Evolutionary conservation across 1,284 basidiomycete species (phyloP).

Genomic region (Fomes fomentarius): DNA sequence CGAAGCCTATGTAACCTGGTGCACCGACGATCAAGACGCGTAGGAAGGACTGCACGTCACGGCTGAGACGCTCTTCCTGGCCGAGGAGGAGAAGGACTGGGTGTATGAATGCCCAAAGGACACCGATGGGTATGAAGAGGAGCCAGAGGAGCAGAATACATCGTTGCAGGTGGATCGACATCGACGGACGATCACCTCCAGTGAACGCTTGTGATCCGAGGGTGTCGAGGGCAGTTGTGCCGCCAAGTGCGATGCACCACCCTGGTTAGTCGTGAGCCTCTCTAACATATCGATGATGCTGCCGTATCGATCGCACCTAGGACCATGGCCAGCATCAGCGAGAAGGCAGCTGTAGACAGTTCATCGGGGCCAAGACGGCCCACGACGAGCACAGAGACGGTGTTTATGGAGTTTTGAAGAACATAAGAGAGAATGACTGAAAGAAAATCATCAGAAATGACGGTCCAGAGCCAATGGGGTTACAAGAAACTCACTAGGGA

Average conservation of each 20-base stretch:
- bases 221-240: conserved; percentile 77
- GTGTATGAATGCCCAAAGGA: conserved; percentile 63
- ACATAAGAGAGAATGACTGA: conserved; percentile 51
- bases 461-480: not conserved
- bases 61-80: conserved; percentile 58
- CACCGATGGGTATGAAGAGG: conserved; percentile 61
- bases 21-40: conserved; percentile 65
- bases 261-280: conserved; percentile 41
- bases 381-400: conserved; percentile 60
- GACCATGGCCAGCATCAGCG: conserved; percentile 76
- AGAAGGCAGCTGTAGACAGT: conserved; percentile 71
- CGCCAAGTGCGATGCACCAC: conserved; percentile 76
- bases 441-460: not conserved
- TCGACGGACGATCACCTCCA: conserved; percentile 52
- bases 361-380: conserved; percentile 70
- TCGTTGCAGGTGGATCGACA: conserved; percentile 72
- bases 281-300: not conserved
- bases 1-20: conserved; percentile 76
- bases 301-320: conserved; percentile 43
- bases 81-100: conserved; percentile 64
- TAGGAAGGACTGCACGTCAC: conserved; percentile 64
- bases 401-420: conserved; percentile 75
- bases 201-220: conserved; percentile 78
- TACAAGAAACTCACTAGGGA: conserved; percentile 48
- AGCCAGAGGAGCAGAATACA: conserved; percentile 65